phyloP scores from a whole-genome alignment of 306 rosid species.

The Cajanus cajan region DNA sequence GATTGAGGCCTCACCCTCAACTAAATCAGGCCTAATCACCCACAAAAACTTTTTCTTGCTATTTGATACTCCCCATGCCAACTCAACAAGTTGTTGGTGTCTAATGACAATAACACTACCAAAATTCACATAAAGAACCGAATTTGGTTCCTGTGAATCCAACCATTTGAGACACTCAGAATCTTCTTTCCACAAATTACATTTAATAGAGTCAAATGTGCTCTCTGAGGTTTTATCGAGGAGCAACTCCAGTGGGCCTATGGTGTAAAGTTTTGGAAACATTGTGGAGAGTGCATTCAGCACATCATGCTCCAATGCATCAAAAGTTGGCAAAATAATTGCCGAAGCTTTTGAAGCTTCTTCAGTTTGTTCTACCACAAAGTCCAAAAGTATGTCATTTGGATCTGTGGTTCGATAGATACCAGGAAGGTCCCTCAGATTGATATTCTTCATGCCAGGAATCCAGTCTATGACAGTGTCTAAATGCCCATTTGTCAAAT shows the following conservation, averaged over 20 bases:
- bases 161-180: constrained; percentile 49
- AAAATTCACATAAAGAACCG: constrained; percentile 46
- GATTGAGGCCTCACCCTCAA: constrained; percentile 25
- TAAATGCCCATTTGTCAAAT: constrained; percentile 35
- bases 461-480: constrained; percentile 45
- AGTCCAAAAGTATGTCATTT: constrained; percentile 27
- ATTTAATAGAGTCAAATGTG: not conserved
- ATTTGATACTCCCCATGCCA: constrained; percentile 51
- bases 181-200: constrained; percentile 54
- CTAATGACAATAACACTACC: constrained; percentile 46
- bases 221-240: constrained; percentile 22
- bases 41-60: constrained; percentile 42
- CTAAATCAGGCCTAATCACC: constrained; percentile 56
- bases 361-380: constrained; percentile 31
- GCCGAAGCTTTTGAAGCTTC: constrained; percentile 41
- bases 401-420: constrained; percentile 35
- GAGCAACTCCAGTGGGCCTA: constrained; percentile 48
- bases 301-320: constrained; percentile 39
- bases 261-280: constrained; percentile 38
- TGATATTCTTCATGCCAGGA: constrained; percentile 42
- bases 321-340: constrained; percentile 38
- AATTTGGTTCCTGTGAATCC: constrained; percentile 36
- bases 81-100: constrained; percentile 40
- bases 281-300: constrained; percentile 33
- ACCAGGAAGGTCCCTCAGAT: constrained; percentile 37